phyloP scores from a whole-genome alignment of 2,329 filamentous ascomycete species.

The Talaromyces sp. region DNA sequence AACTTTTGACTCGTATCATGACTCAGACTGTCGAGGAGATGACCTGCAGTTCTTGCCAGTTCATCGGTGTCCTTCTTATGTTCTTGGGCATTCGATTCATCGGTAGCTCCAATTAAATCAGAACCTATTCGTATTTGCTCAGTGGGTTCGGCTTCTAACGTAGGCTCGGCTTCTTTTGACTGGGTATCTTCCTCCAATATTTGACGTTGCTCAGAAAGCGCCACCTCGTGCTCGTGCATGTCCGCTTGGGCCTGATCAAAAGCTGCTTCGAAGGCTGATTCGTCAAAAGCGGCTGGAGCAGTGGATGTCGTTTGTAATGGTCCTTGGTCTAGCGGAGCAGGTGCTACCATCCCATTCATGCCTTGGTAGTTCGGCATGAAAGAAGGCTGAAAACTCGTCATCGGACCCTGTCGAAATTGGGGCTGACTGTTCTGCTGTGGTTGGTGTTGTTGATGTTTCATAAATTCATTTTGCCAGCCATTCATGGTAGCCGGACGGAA shows the following conservation, averaged over 20 bases:
- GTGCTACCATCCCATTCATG: conserved; percentile 20
- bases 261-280: conserved; percentile 43
- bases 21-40: conserved; percentile 63
- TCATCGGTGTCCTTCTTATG: conserved; percentile 56
- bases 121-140: conserved; percentile 39
- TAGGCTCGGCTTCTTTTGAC: background rate
- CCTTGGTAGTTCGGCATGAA: conserved; percentile 26
- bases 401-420: conserved; percentile 21
- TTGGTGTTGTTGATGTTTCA: conserved; percentile 38
- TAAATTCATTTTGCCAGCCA: conserved; percentile 60
- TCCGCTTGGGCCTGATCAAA: conserved; percentile 40
- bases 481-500: conserved; percentile 25
- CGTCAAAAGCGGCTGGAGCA: conserved; percentile 33
- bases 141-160: conserved; percentile 14
- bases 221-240: conserved; percentile 27
- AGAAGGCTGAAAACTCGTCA: conserved; percentile 26
- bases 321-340: conserved; percentile 24
- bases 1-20: conserved; percentile 69
- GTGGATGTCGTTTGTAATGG: conserved; percentile 19
- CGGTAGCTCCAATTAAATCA: conserved; percentile 36
- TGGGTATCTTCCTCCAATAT: conserved; percentile 7
- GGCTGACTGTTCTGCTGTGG: conserved; percentile 23
- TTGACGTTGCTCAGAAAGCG: conserved; percentile 14
- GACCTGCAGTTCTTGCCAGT: conserved; percentile 65
- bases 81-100: conserved; percentile 28